Evolutionary conservation across 768 basidiomycete species (phyloP).

Genomic region (Suillus discolor): DNA sequence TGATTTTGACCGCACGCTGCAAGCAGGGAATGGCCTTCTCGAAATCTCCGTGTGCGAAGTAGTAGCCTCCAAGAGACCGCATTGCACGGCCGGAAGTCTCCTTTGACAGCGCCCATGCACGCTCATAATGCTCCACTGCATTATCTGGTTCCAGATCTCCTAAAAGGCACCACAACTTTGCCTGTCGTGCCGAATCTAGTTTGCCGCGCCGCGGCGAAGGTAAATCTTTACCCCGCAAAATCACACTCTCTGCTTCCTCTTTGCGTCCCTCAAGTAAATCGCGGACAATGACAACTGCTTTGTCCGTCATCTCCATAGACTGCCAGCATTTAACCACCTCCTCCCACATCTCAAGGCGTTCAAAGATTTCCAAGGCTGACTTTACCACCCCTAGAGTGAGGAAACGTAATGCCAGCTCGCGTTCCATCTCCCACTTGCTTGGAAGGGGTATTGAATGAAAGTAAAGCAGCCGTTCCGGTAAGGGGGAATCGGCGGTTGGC

Average conservation of each 20-base stretch:
- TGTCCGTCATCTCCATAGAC: slow-evolving; percentile 75
- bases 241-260: slow-evolving; percentile 77
- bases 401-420: slow-evolving; percentile 84
- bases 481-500: slow-evolving; percentile 79
- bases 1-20: slow-evolving; percentile 78
- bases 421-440: slow-evolving; percentile 91
- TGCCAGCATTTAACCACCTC: slow-evolving; percentile 91
- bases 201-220: slow-evolving; percentile 42
- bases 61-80: slow-evolving; percentile 85
- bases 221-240: slow-evolving; percentile 58
- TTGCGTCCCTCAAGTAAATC: slow-evolving; percentile 85
- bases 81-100: slow-evolving; percentile 87
- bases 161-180: slow-evolving; percentile 93
- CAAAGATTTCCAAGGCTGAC: slow-evolving; percentile 92
- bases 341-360: slow-evolving; percentile 98
- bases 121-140: slow-evolving; percentile 74
- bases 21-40: slow-evolving; percentile 65
- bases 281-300: slow-evolving; percentile 77
- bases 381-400: slow-evolving; percentile 84
- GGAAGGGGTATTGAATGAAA: slow-evolving; percentile 84
- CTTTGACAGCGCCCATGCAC: slow-evolving; percentile 82
- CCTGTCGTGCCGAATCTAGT: slow-evolving; percentile 72
- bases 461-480: slow-evolving; percentile 75
- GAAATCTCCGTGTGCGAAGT: slow-evolving; percentile 73
- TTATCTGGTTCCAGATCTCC: slow-evolving; percentile 85